Conservation (phyloP, 371 early-diverging fungal genomes). For the Mortierella sp. region DNA sequence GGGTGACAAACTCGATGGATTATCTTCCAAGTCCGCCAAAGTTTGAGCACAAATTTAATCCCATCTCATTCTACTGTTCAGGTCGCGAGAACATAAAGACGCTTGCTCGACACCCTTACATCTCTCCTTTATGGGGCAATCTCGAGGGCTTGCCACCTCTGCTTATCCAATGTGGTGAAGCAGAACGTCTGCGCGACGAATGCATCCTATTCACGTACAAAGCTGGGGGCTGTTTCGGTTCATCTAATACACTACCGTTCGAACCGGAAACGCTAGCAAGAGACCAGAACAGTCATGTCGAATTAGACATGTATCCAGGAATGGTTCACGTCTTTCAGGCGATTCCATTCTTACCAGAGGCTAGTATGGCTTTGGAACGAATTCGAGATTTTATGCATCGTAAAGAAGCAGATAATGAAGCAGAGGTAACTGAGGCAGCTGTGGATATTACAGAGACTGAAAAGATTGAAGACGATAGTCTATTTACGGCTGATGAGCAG, state of each 20-base stretch:
- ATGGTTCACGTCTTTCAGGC: slow-evolving; percentile 74
- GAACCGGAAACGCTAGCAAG: not conserved
- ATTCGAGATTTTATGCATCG: slow-evolving; percentile 45
- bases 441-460: not conserved
- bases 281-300: slow-evolving; percentile 14
- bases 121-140: slow-evolving; percentile 55
- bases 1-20: slow-evolving; percentile 48
- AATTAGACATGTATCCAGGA: slow-evolving; percentile 49
- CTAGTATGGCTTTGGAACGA: slow-evolving; percentile 60
- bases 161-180: slow-evolving; percentile 60
- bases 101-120: slow-evolving; percentile 51
- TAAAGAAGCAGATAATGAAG: slow-evolving; percentile 19
- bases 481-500: not conserved
- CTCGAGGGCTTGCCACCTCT: slow-evolving; percentile 59
- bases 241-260: slow-evolving; percentile 19
- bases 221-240: slow-evolving; percentile 29
- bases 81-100: slow-evolving; percentile 33
- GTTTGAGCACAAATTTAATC: slow-evolving; percentile 43
- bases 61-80: slow-evolving; percentile 37
- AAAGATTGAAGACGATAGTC: not conserved
- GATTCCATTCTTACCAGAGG: slow-evolving; percentile 61
- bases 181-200: slow-evolving; percentile 57
- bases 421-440: not conserved
- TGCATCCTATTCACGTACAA: slow-evolving; percentile 50
- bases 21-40: slow-evolving; percentile 52